These are phyloP conservation scores for Colletotrichum sp. DNA, from an alignment of 2,329 filamentous ascomycete genomes.

Conservation along the genomic window DNA sequence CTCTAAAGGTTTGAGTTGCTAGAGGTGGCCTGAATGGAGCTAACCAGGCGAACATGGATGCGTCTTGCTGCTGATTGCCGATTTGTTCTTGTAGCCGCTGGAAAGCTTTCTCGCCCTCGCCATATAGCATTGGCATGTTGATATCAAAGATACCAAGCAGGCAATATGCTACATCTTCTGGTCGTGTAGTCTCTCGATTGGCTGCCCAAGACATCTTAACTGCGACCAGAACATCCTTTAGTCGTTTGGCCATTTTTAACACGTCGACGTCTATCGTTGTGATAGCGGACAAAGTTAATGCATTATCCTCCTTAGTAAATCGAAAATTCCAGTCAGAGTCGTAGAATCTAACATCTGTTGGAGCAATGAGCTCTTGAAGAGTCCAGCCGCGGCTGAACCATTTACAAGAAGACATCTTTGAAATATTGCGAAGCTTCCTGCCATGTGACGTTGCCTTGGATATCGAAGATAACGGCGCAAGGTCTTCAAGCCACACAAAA, in stretches of 20 bases:
- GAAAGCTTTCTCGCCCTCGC: slow-evolving; percentile 30
- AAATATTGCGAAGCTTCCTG: too few relatives aligned
- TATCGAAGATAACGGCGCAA: background rate
- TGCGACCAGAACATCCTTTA: slow-evolving; percentile 10
- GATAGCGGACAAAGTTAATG: background rate
- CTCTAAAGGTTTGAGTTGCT: too few relatives aligned
- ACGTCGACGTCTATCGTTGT: background rate
- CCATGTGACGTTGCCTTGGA: too few relatives aligned
- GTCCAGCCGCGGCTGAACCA: slow-evolving; percentile 28
- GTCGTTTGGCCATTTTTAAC: background rate
- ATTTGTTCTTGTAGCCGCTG: slow-evolving; percentile 19
- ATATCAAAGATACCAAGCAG: slow-evolving; percentile 31
- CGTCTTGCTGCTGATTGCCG: background rate
- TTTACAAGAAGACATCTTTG: background rate
- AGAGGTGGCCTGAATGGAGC: too few relatives aligned
- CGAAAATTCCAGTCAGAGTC: slow-evolving; percentile 14
- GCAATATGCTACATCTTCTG: slow-evolving; percentile 30
- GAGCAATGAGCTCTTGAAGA: slow-evolving; percentile 26
- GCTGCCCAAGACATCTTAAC: slow-evolving; percentile 33
- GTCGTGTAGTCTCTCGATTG: slow-evolving; percentile 22
- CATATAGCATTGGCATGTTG: slow-evolving; percentile 31
- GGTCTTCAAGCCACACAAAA: slow-evolving; percentile 24
- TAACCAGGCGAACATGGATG: too few relatives aligned
- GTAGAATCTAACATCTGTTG: slow-evolving; percentile 16
- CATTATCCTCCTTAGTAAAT: slow-evolving; percentile 1